These are phyloP conservation scores for Strombidium stylifer DNA, from an alignment of 73 alveolate genomes.

Conservation along the genomic window DNA sequence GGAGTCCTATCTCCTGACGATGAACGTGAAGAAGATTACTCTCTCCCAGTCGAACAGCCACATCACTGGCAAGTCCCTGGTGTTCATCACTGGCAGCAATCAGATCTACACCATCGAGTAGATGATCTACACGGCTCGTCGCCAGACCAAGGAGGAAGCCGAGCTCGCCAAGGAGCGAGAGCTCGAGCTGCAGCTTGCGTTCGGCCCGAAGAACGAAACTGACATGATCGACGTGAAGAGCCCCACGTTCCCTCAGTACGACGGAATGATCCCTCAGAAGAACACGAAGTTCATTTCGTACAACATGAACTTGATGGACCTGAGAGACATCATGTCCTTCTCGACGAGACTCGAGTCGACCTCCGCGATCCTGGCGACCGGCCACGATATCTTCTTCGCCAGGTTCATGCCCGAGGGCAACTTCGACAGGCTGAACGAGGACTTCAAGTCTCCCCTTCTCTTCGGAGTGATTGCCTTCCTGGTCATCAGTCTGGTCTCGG, in stretches of 20 bases:
- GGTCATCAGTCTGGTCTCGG: neutral
- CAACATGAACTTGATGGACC: slow-evolving; percentile 18
- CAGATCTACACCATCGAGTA: slow-evolving; percentile 41
- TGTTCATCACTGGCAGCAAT: slow-evolving; percentile 30
- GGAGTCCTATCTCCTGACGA: slow-evolving; percentile 54
- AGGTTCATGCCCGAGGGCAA: slow-evolving; percentile 62
- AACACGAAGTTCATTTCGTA: slow-evolving; percentile 30
- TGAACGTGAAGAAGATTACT: slow-evolving; percentile 36
- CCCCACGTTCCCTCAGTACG: slow-evolving; percentile 51
- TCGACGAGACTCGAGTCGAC: slow-evolving; percentile 68
- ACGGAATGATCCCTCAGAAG: slow-evolving; percentile 48
- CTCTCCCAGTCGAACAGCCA: slow-evolving; percentile 53
- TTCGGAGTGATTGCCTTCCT: neutral
- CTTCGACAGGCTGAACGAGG: slow-evolving; percentile 57
- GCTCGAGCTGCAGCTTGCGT: slow-evolving; percentile 12
- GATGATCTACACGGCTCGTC: slow-evolving; percentile 48
- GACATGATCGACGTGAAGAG: slow-evolving; percentile 15
- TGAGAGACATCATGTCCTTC: slow-evolving; percentile 37
- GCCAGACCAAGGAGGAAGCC: too few species aligned
- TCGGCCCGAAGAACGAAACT: slow-evolving; percentile 10
- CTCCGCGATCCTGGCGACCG: slow-evolving; percentile 42
- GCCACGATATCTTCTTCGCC: slow-evolving; percentile 50
- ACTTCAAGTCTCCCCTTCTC: slow-evolving; percentile 9
- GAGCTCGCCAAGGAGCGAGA: slow-evolving; percentile 49
- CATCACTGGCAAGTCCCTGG: slow-evolving; percentile 54